phyloP scores from a whole-genome alignment of 2,329 filamentous ascomycete species.

The Pyrenophora seminiperda region DNA sequence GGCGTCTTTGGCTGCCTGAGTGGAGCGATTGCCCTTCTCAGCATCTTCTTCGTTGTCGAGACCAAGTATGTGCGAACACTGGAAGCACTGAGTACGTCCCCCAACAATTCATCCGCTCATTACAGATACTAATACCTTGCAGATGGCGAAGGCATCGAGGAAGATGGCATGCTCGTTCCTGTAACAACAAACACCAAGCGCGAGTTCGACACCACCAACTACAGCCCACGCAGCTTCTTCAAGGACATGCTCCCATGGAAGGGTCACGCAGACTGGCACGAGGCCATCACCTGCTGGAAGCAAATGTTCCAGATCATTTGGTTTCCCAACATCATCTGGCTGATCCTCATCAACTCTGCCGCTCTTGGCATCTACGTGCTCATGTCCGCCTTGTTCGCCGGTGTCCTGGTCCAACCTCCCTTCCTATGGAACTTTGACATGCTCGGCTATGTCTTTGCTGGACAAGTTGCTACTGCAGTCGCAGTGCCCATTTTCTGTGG shows the following conservation, averaged over 20 bases:
- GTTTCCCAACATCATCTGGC: constrained; percentile 19
- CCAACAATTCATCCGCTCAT: not conserved
- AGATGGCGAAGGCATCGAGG: constrained; percentile 17
- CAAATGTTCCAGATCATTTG: constrained; percentile 19
- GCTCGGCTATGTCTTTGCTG: constrained; percentile 17
- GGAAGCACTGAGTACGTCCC: constrained; percentile 14
- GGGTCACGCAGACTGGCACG: constrained; percentile 11
- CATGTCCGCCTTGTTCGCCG: constrained; percentile 18
- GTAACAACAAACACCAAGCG: constrained; percentile 13
- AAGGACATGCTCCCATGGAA: constrained; percentile 18
- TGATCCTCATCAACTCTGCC: constrained; percentile 11
- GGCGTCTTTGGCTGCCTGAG: constrained; percentile 14
- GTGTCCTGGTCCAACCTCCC: constrained; percentile 12
- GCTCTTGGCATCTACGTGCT: constrained; percentile 18
- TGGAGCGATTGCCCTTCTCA: constrained; percentile 10
- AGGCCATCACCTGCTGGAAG: constrained; percentile 17
- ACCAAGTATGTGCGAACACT: constrained; percentile 16
- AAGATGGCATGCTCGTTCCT: constrained; percentile 13
- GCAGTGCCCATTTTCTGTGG: constrained; percentile 18
- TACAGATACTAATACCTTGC: not conserved
- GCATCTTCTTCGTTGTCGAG: constrained; percentile 15
- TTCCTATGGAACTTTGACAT: constrained; percentile 15
- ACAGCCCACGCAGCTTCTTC: constrained; percentile 10
- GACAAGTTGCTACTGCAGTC: constrained; percentile 14
- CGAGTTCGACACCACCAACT: constrained; percentile 11